Conservation (phyloP, 1,139 yeast genomes). For the Suhomyces anneliseae region DNA sequence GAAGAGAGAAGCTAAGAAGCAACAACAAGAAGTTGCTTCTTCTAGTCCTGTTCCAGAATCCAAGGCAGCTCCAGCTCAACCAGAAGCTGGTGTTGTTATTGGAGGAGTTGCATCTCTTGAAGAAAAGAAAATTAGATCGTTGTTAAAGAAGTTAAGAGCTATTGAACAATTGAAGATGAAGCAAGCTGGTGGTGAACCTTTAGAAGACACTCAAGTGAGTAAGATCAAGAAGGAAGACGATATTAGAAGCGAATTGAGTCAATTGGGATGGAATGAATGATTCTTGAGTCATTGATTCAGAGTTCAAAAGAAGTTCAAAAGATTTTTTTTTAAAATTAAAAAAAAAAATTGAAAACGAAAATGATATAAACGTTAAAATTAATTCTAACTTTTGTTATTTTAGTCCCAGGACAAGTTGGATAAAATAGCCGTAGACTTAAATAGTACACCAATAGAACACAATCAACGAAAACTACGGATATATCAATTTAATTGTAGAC, state of each 20-base stretch:
- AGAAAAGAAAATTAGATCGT: conserved; percentile 88
- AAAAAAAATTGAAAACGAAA: too few species aligned
- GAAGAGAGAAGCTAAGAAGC: conserved; percentile 71
- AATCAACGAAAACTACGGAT: neutral
- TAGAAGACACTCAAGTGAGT: conserved; percentile 90
- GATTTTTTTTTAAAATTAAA: too few species aligned
- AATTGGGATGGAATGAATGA: conserved; percentile 65
- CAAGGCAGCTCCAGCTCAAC: conserved; percentile 20
- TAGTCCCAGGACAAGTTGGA: neutral
- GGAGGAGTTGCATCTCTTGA: conserved; percentile 72
- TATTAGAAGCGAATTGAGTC: conserved; percentile 68
- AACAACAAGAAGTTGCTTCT: conserved; percentile 24
- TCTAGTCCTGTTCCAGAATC: conserved; percentile 19
- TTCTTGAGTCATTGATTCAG: too few species aligned
- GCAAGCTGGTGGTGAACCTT: conserved; percentile 77
- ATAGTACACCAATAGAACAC: neutral
- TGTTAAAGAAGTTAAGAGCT: conserved; percentile 90
- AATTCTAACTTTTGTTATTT: too few species aligned
- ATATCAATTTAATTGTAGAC: too few species aligned
- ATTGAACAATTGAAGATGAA: conserved; percentile 86
- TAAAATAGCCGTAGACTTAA: neutral
- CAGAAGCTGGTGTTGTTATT: conserved; percentile 38
- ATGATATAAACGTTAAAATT: too few species aligned
- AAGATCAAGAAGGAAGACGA: conserved; percentile 86
- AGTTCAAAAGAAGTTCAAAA: too few species aligned